Conservation (phyloP, 352 stramenopile species). For the Phytopythium chamaehyphon region DNA sequence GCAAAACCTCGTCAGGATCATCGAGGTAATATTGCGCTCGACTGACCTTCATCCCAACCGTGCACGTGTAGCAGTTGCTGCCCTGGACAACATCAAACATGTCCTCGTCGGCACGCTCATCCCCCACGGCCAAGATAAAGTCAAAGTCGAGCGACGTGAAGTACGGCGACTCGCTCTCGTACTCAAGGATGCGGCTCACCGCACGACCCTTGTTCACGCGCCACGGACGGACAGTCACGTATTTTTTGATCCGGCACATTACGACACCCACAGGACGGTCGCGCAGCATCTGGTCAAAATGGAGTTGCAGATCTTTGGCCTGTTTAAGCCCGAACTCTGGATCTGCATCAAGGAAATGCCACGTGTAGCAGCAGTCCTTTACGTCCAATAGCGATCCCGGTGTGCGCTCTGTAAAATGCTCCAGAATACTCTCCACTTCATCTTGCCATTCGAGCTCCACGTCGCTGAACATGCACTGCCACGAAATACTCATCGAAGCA, state of each 20-base stretch:
- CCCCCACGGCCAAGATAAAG: conserved; percentile 81
- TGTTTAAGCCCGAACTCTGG: conserved; percentile 83
- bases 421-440: conserved; percentile 79
- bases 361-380: conserved; percentile 87
- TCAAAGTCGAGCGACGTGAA: conserved; percentile 78
- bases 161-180: conserved; percentile 72
- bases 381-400: conserved; percentile 80
- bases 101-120: conserved; percentile 87
- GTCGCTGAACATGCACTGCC: conserved; percentile 81
- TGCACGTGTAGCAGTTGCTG: conserved; percentile 87
- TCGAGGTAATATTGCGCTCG: conserved; percentile 82
- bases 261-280: conserved; percentile 80
- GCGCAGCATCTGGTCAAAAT: conserved; percentile 88
- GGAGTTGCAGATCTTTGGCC: conserved; percentile 85
- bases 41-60: conserved; percentile 85
- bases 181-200: conserved; percentile 80
- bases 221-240: conserved; percentile 82
- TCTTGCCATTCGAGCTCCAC: conserved; percentile 74
- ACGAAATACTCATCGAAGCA: conserved; percentile 37
- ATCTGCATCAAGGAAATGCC: conserved; percentile 86
- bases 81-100: conserved; percentile 90
- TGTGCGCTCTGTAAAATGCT: conserved; percentile 86
- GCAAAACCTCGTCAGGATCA: conserved; percentile 73
- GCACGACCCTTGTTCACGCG: conserved; percentile 85
- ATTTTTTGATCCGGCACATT: conserved; percentile 89